phyloP scores from a whole-genome alignment of 768 basidiomycete genomes.

The Asterophora lycoperdoides region DNA sequence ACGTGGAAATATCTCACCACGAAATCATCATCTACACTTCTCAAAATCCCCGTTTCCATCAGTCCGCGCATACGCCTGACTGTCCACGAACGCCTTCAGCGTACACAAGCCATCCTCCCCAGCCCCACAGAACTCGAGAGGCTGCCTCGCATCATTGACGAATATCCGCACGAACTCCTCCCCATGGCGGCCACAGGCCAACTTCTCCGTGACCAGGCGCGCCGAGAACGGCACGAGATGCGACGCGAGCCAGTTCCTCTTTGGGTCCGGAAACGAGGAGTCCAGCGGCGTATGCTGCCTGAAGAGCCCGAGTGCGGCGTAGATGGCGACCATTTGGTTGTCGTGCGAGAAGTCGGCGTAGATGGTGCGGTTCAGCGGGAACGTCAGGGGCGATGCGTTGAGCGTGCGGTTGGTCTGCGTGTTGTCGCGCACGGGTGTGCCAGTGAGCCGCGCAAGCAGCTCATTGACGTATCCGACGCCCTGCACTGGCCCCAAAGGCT shows the following conservation, averaged over 20 bases:
- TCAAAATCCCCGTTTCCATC: conserved; percentile 73
- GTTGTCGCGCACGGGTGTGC: conserved; percentile 54
- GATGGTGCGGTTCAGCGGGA: conserved; percentile 62
- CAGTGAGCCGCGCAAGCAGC: conserved; percentile 76
- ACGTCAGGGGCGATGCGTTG: conserved; percentile 56
- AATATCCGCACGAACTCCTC: conserved; percentile 63
- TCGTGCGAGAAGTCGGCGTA: conserved; percentile 87
- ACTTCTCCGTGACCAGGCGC: conserved; percentile 68
- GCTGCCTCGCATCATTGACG: conserved; percentile 70
- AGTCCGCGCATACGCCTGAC: conserved; percentile 63
- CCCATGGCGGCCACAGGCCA: conserved; percentile 39
- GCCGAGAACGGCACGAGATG: conserved; percentile 71
- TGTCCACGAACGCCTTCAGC: conserved; percentile 61
- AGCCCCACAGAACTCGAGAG: conserved; percentile 56
- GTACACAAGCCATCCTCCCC: conserved; percentile 54
- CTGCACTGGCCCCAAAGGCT: conserved; percentile 65
- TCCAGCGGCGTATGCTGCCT: conserved; percentile 31
- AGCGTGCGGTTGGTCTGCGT: conserved; percentile 79
- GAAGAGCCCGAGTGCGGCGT: conserved; percentile 57
- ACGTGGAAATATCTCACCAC: too few species aligned
- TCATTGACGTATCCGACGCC: conserved; percentile 89
- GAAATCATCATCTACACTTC: conserved; percentile 33
- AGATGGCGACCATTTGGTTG: conserved; percentile 79
- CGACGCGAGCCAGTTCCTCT: conserved; percentile 50
- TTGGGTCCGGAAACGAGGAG: conserved; percentile 28